phyloP scores from a whole-genome alignment of 768 basidiomycete species.

The Xerocomellus intermedius region DNA sequence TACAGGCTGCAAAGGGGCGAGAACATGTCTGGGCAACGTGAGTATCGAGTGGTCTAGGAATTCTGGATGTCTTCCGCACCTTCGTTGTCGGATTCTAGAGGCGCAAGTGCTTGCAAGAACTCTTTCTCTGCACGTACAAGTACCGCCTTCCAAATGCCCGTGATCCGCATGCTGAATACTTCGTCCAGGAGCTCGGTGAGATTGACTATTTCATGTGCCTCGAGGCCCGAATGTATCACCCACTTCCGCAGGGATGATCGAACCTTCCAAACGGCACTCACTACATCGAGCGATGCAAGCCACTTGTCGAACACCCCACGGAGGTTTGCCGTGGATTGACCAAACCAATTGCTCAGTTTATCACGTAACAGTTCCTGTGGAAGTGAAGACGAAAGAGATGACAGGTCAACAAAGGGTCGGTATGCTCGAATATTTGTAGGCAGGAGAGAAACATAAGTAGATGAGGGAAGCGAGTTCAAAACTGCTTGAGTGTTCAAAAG shows the following conservation, averaged over 20 bases:
- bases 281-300: slow-evolving; percentile 56
- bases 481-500: slow-evolving; percentile 66
- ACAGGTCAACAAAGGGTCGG: slow-evolving; percentile 80
- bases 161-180: slow-evolving; percentile 52
- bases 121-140: slow-evolving; percentile 43
- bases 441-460: slow-evolving; percentile 76
- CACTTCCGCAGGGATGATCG: slow-evolving; percentile 50
- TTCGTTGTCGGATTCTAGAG: slow-evolving; percentile 13
- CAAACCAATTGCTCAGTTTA: slow-evolving; percentile 65
- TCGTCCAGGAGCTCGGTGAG: slow-evolving; percentile 51
- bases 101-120: slow-evolving; percentile 45
- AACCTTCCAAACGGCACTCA: slow-evolving; percentile 73
- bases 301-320: slow-evolving; percentile 48
- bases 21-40: slow-evolving; percentile 38
- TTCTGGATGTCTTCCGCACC: slow-evolving; percentile 15
- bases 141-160: slow-evolving; percentile 55
- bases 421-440: slow-evolving; percentile 71
- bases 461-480: slow-evolving; percentile 73
- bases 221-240: slow-evolving; percentile 44
- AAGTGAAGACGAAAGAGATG: slow-evolving; percentile 54
- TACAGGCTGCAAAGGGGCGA: slow-evolving; percentile 59
- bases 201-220: slow-evolving; percentile 43
- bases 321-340: slow-evolving; percentile 46
- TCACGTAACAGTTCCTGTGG: slow-evolving; percentile 41
- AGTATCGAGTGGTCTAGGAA: slow-evolving; percentile 3